Evolutionary conservation across 23 red algal species (phyloP).

Genomic region (Gracilariopsis chorda): DNA sequence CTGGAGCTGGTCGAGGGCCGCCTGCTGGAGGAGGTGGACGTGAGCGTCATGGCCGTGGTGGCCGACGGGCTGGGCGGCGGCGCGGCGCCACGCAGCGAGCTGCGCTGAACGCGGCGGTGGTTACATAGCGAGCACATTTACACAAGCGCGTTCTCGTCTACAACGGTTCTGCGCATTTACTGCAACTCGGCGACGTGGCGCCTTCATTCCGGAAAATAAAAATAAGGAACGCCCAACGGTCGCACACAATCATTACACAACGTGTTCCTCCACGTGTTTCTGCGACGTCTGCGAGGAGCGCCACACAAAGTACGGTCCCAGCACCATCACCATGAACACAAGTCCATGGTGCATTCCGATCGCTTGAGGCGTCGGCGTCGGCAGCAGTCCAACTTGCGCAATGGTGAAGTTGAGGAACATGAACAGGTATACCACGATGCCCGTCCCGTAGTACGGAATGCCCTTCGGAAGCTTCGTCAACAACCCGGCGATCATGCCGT

Average conservation of each 20-base stretch:
- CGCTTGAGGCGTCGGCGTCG: neutral
- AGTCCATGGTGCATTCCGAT: constrained; percentile 22
- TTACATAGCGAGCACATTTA: too few relatives aligned
- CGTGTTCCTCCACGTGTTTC: neutral
- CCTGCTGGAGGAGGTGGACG: neutral
- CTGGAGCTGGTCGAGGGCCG: neutral
- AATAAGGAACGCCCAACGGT: too few relatives aligned
- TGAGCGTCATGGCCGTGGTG: too few relatives aligned
- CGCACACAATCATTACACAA: neutral
- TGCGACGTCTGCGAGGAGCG: neutral
- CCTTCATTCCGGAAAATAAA: too few relatives aligned
- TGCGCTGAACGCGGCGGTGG: too few relatives aligned
- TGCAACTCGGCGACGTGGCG: too few relatives aligned
- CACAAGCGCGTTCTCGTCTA: too few relatives aligned
- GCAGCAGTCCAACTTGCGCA: neutral
- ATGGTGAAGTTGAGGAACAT: constrained; percentile 35
- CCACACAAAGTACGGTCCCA: constrained; percentile 50
- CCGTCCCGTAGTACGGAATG: too few relatives aligned
- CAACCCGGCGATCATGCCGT: neutral
- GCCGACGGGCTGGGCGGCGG: neutral
- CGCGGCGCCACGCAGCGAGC: neutral
- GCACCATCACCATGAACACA: constrained; percentile 13
- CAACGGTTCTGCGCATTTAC: too few relatives aligned
- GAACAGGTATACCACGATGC: constrained; percentile 21
- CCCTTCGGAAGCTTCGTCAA: neutral